Evolutionary conservation across 1,284 basidiomycete species (phyloP), one percentile per base, ranked within the genome.

Genomic region (Pseudomicrostroma phylloplanum): DNA sequence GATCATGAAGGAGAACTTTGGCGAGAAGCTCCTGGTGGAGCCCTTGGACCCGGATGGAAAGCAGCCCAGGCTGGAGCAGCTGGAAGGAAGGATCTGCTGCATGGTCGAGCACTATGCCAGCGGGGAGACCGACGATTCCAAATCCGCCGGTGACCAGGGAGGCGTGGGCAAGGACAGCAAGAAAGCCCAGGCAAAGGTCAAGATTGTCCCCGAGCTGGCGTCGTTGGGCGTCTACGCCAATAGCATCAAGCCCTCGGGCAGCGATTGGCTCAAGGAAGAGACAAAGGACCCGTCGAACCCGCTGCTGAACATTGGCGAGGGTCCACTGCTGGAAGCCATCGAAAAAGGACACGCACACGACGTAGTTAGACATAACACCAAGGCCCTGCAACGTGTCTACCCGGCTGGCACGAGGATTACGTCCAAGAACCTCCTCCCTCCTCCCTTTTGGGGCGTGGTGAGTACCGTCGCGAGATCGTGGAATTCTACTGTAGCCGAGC

Each of bases 261-360:
- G 69, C 54, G 71, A 65, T 26, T 76, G 73, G 73, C 69, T 71
- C 26, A 67, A 62, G 6, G 64, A 67, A 2, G 70, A 68, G 13
- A 58, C 66, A 15, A 64, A 65, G 43, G 71, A 68, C 30, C 73
- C 73, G 2, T 60, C 69, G 13, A 80, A 83, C 56, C 85, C 82
- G 21, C 63, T 76, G 2, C 70, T 87, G 80, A 87, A 88, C 74
- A 82, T 87, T 58, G 85, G 84, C 59, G 87, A 88, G 74, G 81
- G 82, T 0, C 74, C 80, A 0, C 76, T 85, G 19, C 67, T 75
- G 8, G 70, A 81, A 0, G 80, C 86, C 0, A 72, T 85, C 19
- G 80, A 83, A 1, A 61, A 74, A 1, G 74, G 75, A 9, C 54
- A 64, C 8, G 11, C 72, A 80, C 3, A 43, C 61, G 46, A 54